phyloP scores from a whole-genome alignment of 2,329 filamentous ascomycete genomes.

The Aspergillus eucalypticola region DNA sequence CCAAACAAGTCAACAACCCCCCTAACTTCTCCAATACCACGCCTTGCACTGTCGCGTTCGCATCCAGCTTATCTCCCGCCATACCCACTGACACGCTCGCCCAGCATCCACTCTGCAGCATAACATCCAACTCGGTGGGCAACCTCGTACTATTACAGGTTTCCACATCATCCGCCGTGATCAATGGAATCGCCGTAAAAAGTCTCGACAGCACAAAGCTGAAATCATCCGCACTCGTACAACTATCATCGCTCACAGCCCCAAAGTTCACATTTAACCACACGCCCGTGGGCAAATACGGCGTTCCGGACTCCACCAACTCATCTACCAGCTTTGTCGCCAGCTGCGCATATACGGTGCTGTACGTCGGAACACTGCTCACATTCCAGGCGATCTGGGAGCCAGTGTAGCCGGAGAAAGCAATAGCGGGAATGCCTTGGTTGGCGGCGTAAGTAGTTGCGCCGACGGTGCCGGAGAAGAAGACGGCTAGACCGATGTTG shows the following conservation, averaged over 20 bases:
- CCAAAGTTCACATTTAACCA: conserved; percentile 73
- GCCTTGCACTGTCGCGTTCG: conserved; percentile 52
- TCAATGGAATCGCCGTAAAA: conserved; percentile 44
- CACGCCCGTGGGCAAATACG: conserved; percentile 62
- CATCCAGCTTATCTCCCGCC: conserved; percentile 62
- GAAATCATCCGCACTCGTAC: conserved; percentile 57
- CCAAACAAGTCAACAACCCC: conserved; percentile 50
- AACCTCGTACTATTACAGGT: conserved; percentile 59
- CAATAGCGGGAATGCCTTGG: conserved; percentile 64
- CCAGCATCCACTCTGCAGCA: conserved; percentile 56
- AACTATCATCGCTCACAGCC: conserved; percentile 48
- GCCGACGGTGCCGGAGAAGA: conserved; percentile 68
- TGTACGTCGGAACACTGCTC: conserved; percentile 47
- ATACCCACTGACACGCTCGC: conserved; percentile 65
- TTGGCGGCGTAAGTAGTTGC: conserved; percentile 60
- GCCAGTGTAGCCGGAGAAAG: conserved; percentile 61
- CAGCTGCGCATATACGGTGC: conserved; percentile 64
- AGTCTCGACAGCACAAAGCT: conserved; percentile 66
- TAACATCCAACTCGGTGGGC: conserved; percentile 60
- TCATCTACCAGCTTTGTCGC: conserved; percentile 59
- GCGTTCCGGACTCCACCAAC: conserved; percentile 58
- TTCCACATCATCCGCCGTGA: conserved; percentile 52
- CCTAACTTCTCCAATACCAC: conserved; percentile 55
- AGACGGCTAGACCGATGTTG: conserved; percentile 59
- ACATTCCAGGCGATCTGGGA: conserved; percentile 57